phyloP scores from a whole-genome alignment of 208 protist genomes.

The Giardia muris region DNA sequence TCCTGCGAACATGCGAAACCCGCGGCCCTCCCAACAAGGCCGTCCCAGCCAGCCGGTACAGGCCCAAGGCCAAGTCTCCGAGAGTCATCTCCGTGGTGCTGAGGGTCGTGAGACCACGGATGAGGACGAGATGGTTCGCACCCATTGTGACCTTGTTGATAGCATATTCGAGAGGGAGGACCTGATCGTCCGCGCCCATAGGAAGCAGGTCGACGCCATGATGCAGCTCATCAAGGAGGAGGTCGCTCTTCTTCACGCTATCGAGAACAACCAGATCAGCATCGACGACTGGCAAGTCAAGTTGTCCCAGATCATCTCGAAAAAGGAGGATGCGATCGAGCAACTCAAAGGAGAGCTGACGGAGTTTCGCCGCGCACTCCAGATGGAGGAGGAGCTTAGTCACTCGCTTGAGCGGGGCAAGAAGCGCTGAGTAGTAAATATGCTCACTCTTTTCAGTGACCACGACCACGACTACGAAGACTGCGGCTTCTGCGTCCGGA shows the following conservation, averaged over 20 bases:
- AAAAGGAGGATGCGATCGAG: not conserved
- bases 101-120: too few relatives aligned
- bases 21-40: not conserved
- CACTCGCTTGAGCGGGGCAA: too few relatives aligned
- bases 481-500: too few relatives aligned
- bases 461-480: too few relatives aligned
- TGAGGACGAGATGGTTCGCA: not conserved
- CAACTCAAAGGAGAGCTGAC: not conserved
- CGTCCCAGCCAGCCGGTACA: not conserved
- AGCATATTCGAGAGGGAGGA: not conserved
- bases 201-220: slow-evolving; percentile 30
- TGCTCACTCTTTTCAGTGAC: too few relatives aligned
- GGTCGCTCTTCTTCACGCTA: slow-evolving; percentile 19
- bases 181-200: slow-evolving; percentile 3
- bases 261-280: not conserved
- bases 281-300: slow-evolving; percentile 24
- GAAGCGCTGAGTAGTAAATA: too few relatives aligned
- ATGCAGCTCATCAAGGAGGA: slow-evolving; percentile 28
- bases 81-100: not conserved
- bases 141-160: not conserved
- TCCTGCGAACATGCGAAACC: not conserved
- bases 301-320: not conserved
- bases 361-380: not conserved
- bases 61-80: not conserved
- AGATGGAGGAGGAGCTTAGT: not conserved